phyloP scores from a whole-genome alignment of 2,329 filamentous ascomycete species.

The Plectosphaerella cucumerina region DNA sequence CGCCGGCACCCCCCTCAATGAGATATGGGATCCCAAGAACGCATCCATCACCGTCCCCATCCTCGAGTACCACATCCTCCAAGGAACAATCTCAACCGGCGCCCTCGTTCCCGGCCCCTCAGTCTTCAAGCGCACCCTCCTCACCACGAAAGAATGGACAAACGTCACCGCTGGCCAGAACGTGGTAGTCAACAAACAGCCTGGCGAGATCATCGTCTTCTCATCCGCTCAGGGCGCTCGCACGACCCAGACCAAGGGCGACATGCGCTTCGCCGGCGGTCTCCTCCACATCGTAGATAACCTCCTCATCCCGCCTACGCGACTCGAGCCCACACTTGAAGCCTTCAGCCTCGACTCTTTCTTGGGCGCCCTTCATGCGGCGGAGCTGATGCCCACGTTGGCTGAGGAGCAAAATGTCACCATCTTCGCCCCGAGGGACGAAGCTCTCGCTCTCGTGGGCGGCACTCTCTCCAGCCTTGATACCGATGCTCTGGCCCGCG shows the following conservation, averaged over 20 bases:
- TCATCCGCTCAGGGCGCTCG: constrained; percentile 35
- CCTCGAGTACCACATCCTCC: constrained; percentile 59
- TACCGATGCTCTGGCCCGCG: constrained; percentile 31
- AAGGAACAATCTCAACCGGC: constrained; percentile 39
- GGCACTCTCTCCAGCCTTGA: constrained; percentile 35
- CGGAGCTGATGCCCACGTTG: constrained; percentile 33
- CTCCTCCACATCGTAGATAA: constrained; percentile 50
- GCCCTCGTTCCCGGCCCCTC: constrained; percentile 30
- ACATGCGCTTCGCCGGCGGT: constrained; percentile 44
- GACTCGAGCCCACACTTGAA: constrained; percentile 28
- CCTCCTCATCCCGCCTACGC: constrained; percentile 41
- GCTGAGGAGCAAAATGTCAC: constrained; percentile 42
- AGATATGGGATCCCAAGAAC: constrained; percentile 40
- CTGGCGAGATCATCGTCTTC: constrained; percentile 33
- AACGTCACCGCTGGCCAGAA: constrained; percentile 47
- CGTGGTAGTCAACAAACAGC: constrained; percentile 40
- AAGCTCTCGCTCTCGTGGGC: constrained; percentile 44
- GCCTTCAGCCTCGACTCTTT: constrained; percentile 34
- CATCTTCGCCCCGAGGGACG: constrained; percentile 50
- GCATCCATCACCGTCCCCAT: constrained; percentile 41
- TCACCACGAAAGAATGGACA: constrained; percentile 35
- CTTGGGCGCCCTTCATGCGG: constrained; percentile 33
- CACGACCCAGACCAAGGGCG: constrained; percentile 33
- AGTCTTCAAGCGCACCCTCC: constrained; percentile 37
- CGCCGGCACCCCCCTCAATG: constrained; percentile 43